phyloP scores from a whole-genome alignment of 202 grass and related monocot species.

The Carex sylvatica region DNA sequence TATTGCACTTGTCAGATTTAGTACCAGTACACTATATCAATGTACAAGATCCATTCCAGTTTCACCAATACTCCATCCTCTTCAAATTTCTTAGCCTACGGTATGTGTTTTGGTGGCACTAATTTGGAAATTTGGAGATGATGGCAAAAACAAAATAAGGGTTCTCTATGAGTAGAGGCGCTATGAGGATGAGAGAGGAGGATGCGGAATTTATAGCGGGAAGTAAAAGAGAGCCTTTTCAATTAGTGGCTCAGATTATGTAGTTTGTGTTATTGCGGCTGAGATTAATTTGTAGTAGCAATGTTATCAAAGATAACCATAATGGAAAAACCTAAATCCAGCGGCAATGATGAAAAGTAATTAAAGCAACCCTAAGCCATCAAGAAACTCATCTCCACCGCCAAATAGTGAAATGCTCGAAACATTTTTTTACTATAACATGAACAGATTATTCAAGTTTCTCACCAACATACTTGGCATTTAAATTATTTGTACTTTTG shows the following conservation, averaged over 20 bases:
- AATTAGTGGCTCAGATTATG: not conserved
- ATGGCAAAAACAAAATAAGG: too few species aligned
- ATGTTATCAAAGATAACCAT: not conserved
- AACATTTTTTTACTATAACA: not conserved
- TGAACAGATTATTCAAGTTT: not conserved
- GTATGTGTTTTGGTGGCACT: too few species aligned
- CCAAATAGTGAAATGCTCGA: not conserved
- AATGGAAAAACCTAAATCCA: not conserved
- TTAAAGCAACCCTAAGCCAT: not conserved
- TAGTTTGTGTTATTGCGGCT: not conserved
- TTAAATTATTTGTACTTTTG: not conserved
- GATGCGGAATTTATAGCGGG: too few species aligned
- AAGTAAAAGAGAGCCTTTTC: too few species aligned
- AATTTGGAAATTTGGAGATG: too few species aligned
- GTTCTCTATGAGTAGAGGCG: too few species aligned
- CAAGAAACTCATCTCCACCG: not conserved
- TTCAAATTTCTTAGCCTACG: too few species aligned
- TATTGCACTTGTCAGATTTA: not conserved
- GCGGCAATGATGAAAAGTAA: not conserved
- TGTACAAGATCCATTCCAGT: too few species aligned
- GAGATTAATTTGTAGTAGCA: not conserved
- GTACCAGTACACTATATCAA: too few species aligned
- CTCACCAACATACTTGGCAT: not conserved
- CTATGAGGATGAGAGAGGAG: too few species aligned
- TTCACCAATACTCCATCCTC: too few species aligned